A percentile compares a stretch with the other conserved stretches of the same genome.
These are phyloP conservation scores for Pseudogymnoascus destructans DNA, from an alignment of 2,329 filamentous ascomycete genomes.

Conservation along the genomic window DNA sequence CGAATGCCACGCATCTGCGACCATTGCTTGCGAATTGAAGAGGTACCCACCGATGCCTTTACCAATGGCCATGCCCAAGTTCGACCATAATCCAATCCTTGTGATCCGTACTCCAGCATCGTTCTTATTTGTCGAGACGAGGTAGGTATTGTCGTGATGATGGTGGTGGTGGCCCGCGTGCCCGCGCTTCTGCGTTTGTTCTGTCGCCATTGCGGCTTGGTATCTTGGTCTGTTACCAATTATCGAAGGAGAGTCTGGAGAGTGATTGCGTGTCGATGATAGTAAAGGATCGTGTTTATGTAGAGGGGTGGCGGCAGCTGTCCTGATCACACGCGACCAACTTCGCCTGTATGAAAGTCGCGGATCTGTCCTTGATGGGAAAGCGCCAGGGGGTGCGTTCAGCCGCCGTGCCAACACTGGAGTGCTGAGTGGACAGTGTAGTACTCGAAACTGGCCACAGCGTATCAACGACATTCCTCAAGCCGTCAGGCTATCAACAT, in stretches of 20 bases:
- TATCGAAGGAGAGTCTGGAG: not conserved
- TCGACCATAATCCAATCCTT: conserved; percentile 73
- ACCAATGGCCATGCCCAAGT: conserved; percentile 83
- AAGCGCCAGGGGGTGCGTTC: conserved; percentile 16
- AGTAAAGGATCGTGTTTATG: not conserved
- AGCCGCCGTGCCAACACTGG: conserved; percentile 16
- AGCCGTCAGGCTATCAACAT: not conserved
- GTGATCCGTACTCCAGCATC: conserved; percentile 94
- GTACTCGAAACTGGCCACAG: not conserved
- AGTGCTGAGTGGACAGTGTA: conserved; percentile 8
- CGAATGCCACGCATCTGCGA: conserved; percentile 90
- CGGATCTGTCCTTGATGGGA: conserved; percentile 25
- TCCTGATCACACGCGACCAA: conserved; percentile 5
- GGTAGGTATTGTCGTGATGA: conserved; percentile 73
- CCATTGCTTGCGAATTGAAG: conserved; percentile 88
- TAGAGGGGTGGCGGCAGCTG: conserved; percentile 3
- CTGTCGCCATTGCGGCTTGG: conserved; percentile 21
- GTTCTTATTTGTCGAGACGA: conserved; percentile 70
- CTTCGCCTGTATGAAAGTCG: conserved; percentile 11
- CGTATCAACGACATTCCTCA: conserved; percentile 8
- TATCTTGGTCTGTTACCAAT: not conserved
- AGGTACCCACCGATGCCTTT: conserved; percentile 87
- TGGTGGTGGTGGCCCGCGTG: conserved; percentile 52
- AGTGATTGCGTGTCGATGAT: not conserved
- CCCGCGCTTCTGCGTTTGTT: conserved; percentile 24